Base-by-base conservation (phyloP, 2,329 filamentous ascomycete genomes). In the Penicillium sp. region DNA sequence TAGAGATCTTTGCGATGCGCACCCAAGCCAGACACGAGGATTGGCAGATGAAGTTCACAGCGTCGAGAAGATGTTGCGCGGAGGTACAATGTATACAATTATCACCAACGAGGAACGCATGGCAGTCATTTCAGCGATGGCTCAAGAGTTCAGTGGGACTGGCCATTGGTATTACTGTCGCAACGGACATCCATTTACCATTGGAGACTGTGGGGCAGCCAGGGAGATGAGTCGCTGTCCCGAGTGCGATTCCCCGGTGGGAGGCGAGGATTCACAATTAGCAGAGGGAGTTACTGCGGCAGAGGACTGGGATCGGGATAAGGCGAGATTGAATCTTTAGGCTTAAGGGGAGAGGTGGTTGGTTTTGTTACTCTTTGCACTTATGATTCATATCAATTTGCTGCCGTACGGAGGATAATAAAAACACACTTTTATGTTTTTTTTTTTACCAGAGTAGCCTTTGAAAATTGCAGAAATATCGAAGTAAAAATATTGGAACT, bases 171-270 rank as follows among this genome's bases (percentile, higher is more conserved):
- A 75, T 53, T 70, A 73, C 51, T 76, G 74, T 55, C 55, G 38
- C n/a, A 74, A 75, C 43, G 66, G 69, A 0, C 73, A 76, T 61
- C 73, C 71, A 3, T 87, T 89, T 60, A 83, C 84, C 0, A 78
- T 88, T 31, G 85, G 85, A 0, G 83, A 88, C 57, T 88, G 86
- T 63, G 86, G 86, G 1, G 83, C 84, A 78, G 83, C 86, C 0
- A 87, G 88, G 83, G 58, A 89, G 67, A 52, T 64, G 17, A 80
- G 85, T 1, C 69, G 69, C 2, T 90, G 88, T 61, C 85, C 87
- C 0, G 80, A 89, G 59, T 90, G 87, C 60, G 80, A 77, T 2
- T 77, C 77, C 1, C 58, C 69, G 0, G 78, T 89, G 30, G 86
- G 86, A 2, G 86, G 87, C 0, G 65, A 53, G 14, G 1, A 36